Evolutionary conservation across 345 rosid genomes (phyloP).

Genomic region (Populus deltoides): DNA sequence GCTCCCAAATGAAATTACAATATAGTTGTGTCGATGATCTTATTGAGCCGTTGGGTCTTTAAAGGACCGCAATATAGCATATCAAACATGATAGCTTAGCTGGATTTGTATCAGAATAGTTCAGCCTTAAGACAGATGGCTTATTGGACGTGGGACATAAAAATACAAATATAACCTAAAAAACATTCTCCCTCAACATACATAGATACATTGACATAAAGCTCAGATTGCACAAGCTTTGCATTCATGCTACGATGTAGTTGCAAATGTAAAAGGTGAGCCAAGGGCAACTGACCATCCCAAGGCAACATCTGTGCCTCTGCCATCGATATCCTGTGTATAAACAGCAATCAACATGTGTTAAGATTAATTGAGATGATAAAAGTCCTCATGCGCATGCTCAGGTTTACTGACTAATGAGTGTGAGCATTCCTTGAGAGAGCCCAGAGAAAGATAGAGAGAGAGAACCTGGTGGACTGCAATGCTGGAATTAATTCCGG

Average conservation of each 20-base stretch:
- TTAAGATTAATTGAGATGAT: constrained; percentile 16
- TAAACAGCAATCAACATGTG: neutral
- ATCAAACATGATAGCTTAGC: no score
- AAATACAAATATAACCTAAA: no score
- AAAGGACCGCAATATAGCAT: no score
- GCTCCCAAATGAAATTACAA: no score
- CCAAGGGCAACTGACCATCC: constrained; percentile 97
- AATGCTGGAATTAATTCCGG: constrained; percentile 89
- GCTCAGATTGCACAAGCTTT: no score
- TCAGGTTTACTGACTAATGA: constrained; percentile 46
- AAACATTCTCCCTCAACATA: no score
- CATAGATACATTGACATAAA: no score
- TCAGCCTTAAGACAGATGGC: no score
- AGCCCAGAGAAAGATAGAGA: neutral
- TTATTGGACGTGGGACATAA: no score
- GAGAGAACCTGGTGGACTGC: constrained; percentile 80
- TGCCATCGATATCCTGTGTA: constrained; percentile 79
- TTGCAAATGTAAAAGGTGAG: constrained; percentile 87
- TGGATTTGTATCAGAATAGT: no score
- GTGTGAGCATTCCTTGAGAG: neutral
- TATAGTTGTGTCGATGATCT: no score
- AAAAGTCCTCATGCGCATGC: neutral
- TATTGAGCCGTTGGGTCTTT: no score
- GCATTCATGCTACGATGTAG: constrained; percentile 34
- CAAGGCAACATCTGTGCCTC: constrained; percentile 81